Evolutionary conservation across 2,329 filamentous ascomycete species (phyloP).

Genomic region (Aspergillus sp.): DNA sequence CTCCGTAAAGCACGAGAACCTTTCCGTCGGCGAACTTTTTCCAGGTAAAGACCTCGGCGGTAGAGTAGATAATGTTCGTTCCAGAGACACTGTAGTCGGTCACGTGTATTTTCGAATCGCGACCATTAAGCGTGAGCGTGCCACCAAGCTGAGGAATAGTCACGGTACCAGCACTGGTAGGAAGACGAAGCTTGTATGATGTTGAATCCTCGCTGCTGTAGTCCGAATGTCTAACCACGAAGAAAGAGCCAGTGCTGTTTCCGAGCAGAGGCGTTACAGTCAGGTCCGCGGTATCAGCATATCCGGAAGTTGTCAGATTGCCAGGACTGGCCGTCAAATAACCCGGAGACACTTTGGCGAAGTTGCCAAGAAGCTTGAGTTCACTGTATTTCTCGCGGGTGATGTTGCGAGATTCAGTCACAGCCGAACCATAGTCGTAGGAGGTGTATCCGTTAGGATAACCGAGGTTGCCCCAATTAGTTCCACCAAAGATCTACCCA

Average conservation of each 20-base stretch:
- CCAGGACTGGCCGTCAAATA: conserved; percentile 65
- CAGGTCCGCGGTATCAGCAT: conserved; percentile 56
- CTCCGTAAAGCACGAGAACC: conserved; percentile 46
- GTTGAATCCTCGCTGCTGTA: conserved; percentile 62
- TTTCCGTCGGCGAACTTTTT: conserved; percentile 63
- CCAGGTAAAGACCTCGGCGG: conserved; percentile 50
- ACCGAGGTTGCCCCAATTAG: conserved; percentile 80
- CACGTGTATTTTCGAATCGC: conserved; percentile 49
- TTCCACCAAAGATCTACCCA: conserved; percentile 67
- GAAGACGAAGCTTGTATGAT: conserved; percentile 64
- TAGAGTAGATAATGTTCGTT: conserved; percentile 46
- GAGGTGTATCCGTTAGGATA: conserved; percentile 66
- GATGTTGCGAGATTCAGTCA: conserved; percentile 69
- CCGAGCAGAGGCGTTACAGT: conserved; percentile 64
- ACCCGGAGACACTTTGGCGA: conserved; percentile 70
- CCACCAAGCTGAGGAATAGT: conserved; percentile 46
- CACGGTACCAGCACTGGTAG: conserved; percentile 42
- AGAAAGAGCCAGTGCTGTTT: conserved; percentile 57
- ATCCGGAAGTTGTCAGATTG: conserved; percentile 41
- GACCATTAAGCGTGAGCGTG: conserved; percentile 41
- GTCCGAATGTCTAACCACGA: conserved; percentile 66
- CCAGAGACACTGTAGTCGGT: conserved; percentile 45
- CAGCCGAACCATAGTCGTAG: conserved; percentile 64
- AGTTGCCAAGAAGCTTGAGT: conserved; percentile 74
- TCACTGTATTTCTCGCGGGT: conserved; percentile 77